Conservation (phyloP, 768 basidiomycete species). For the Russula vinacea region DNA sequence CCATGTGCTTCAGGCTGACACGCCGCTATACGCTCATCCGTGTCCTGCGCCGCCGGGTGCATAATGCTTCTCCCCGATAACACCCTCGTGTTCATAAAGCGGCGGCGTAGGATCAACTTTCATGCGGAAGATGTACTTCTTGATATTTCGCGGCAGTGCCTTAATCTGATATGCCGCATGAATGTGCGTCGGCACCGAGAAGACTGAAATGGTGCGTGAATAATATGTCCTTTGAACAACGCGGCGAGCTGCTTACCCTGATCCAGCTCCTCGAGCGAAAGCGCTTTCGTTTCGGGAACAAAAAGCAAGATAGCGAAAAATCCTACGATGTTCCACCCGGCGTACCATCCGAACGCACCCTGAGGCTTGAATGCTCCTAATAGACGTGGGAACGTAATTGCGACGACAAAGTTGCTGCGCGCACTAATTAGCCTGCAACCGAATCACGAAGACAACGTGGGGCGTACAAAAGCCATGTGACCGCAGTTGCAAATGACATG, state of each 20-base stretch:
- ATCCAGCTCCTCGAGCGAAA: conserved; percentile 64
- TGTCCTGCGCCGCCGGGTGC: conserved; percentile 33
- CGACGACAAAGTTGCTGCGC: conserved; percentile 38
- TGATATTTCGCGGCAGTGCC: conserved; percentile 52
- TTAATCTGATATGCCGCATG: conserved; percentile 62
- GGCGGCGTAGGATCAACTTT: conserved; percentile 44
- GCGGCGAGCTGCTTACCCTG: conserved; percentile 38
- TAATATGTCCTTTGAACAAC: neutral
- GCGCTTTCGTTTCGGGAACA: conserved; percentile 68
- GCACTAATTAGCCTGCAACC: neutral
- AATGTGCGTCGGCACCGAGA: conserved; percentile 48
- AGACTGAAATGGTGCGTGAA: conserved; percentile 39
- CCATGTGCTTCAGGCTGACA: neutral
- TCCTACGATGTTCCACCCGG: conserved; percentile 58
- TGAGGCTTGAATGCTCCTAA: conserved; percentile 59
- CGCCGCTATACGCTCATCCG: neutral
- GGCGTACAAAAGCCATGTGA: conserved; percentile 51
- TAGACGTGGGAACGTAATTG: conserved; percentile 69
- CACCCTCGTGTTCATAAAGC: conserved; percentile 47
- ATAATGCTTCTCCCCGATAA: conserved; percentile 38
- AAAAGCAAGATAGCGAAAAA: conserved; percentile 59
- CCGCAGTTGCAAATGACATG: conserved; percentile 67
- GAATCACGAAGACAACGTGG: neutral
- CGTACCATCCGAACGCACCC: conserved; percentile 75
- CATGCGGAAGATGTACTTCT: conserved; percentile 50